Evolutionary conservation across 2,329 filamentous ascomycete species (phyloP).

Genomic region (Xylaria arbuscula): DNA sequence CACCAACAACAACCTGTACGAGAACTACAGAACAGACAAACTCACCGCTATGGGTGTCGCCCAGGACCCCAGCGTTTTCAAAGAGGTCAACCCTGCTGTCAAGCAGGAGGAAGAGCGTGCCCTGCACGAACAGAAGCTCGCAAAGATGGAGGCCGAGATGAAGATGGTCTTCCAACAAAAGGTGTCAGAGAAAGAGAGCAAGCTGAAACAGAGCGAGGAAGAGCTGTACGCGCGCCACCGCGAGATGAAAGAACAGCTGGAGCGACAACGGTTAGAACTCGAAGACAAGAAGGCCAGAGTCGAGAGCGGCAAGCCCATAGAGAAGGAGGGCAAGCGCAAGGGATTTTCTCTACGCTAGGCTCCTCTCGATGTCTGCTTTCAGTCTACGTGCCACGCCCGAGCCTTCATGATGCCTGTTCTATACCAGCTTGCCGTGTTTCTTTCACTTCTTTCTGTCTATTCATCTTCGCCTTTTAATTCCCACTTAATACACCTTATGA

Average conservation of each 20-base stretch:
- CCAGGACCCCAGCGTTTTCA: constrained; percentile 99
- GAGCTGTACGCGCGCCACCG: constrained; percentile 97
- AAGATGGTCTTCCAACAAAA: constrained; percentile 99
- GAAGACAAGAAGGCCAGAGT: constrained; percentile 98
- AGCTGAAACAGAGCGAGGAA: constrained; percentile 98
- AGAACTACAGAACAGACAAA: constrained; percentile 99
- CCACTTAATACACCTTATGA: constrained; percentile 57
- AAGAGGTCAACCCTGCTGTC: constrained; percentile 99
- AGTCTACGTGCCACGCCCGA: constrained; percentile 65
- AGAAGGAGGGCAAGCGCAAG: constrained; percentile 99
- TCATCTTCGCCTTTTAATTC: constrained; percentile 59
- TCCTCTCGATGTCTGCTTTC: constrained; percentile 42
- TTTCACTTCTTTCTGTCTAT: constrained; percentile 51
- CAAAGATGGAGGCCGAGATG: constrained; percentile 99
- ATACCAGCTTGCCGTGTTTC: constrained; percentile 68
- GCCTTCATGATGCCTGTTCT: constrained; percentile 69
- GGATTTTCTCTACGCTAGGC: constrained; percentile 96
- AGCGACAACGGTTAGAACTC: constrained; percentile 91
- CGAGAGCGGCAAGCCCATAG: constrained; percentile 93
- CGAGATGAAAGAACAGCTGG: constrained; percentile 99
- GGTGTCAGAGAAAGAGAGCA: constrained; percentile 99
- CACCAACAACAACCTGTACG: constrained; percentile 98
- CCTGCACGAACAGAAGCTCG: constrained; percentile 98
- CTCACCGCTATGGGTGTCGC: constrained; percentile 98
- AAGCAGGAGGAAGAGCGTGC: constrained; percentile 99